phyloP scores from a whole-genome alignment of 1,139 yeast genomes.

The Ashbya aceris region DNA sequence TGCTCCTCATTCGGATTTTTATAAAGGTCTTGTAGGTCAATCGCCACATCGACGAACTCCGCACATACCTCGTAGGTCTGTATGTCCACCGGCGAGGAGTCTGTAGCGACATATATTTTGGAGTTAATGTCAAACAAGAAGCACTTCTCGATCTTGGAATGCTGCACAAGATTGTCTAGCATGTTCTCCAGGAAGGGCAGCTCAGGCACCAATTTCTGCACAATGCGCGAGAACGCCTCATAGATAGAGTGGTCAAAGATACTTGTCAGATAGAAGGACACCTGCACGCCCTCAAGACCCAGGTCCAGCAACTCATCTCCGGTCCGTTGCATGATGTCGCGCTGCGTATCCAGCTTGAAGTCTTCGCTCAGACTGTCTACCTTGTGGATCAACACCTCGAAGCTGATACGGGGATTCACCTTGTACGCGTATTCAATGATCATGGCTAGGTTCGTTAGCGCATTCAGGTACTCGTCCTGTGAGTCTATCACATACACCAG shows the following conservation, averaged over 20 bases:
- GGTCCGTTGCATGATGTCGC: constrained; percentile 93
- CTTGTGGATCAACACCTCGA: constrained; percentile 89
- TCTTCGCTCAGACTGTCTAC: constrained; percentile 94
- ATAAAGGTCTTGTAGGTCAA: constrained; percentile 72
- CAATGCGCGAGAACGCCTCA: constrained; percentile 89
- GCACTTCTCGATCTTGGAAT: constrained; percentile 85
- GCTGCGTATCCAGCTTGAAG: constrained; percentile 84
- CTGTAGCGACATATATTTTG: constrained; percentile 94
- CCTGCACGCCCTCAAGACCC: constrained; percentile 85
- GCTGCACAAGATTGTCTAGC: constrained; percentile 81
- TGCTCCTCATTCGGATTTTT: constrained; percentile 28
- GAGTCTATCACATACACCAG: constrained; percentile 88
- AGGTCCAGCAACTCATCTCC: constrained; percentile 86
- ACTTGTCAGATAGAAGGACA: constrained; percentile 83
- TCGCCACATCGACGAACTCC: constrained; percentile 89
- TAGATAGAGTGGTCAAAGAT: constrained; percentile 93
- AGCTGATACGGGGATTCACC: constrained; percentile 76
- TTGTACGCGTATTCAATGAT: constrained; percentile 83
- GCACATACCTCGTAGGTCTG: constrained; percentile 96
- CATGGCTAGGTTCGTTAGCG: constrained; percentile 78
- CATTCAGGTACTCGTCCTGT: constrained; percentile 90
- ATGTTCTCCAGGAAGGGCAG: constrained; percentile 80
- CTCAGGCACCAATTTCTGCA: constrained; percentile 84
- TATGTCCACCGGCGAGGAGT: constrained; percentile 89
- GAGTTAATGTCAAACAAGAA: constrained; percentile 86